Evolutionary conservation across 2,329 filamentous ascomycete species (phyloP), one percentile per base, ranked within the genome.

Genomic region (Ambrosiella xylebori): DNA sequence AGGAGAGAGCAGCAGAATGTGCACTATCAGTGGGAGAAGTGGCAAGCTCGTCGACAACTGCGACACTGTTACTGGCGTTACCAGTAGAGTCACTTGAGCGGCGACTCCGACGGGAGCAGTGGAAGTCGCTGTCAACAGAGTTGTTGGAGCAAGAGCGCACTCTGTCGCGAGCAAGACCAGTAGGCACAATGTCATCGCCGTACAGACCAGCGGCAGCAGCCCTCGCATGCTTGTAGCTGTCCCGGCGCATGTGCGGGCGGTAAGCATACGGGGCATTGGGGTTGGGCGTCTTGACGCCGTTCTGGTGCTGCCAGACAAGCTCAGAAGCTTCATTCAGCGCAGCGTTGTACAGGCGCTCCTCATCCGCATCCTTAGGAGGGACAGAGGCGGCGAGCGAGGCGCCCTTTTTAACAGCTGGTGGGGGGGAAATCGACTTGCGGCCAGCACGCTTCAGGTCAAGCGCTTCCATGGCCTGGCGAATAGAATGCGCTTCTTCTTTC

Each of bases 291-390:
- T 73, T 71, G 58, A 74, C 68, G 53, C 64, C 65, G 63, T 88
- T 77, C 66, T 84, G 76, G 66, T 91, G 86, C 65, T 82, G 80
- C 77, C 81, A 89, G 49, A 91, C 86, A 51, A 91, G 74, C 67
- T 90, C 85, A 1, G 85, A 82, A 9, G 86, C 86, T 68, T 91
- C 86, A 61, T 88, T 74, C 61, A 87, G 80, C 37, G 86, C 86
- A 45, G 84, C 83, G 11, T 79, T 73, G 66, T 86, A 85, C 54
- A 90, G 68, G 50, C 78, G 78, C 60, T 74, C 68, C 60, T 84
- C 81, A 17, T 84, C 81, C 1, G 81, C 75, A 36, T 74, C 71
- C 45, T 66, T 61, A 6, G 61, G 63, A 58, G 39, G 65, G 63
- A n/a, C 62, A 2, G 59, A 61, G 15, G 59, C 59, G 11, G 59